A percentile compares a stretch with the other conserved stretches of the same genome.
Conservation (phyloP, 345 rosid genomes). For the Eucalyptus erythrocorys region DNA sequence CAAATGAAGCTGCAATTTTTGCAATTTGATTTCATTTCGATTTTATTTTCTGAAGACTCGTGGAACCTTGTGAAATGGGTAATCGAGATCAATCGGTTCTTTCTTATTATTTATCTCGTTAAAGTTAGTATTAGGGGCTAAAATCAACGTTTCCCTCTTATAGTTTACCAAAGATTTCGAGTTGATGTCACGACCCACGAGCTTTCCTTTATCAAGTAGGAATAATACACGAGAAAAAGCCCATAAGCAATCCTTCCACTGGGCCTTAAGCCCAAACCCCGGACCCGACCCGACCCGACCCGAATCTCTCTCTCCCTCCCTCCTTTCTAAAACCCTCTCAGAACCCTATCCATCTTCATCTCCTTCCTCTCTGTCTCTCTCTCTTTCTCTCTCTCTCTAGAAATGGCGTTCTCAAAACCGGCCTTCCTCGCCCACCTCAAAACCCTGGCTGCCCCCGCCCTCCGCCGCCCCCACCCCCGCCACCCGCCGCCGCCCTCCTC, state of each 20-base stretch:
- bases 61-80: too few relatives aligned
- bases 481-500: background rate
- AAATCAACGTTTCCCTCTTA: too few relatives aligned
- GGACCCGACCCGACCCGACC: background rate
- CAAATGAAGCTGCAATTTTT: too few relatives aligned
- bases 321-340: slow-evolving; percentile 2
- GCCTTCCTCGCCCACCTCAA: slow-evolving; percentile 36
- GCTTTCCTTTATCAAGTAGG: background rate
- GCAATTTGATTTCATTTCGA: too few relatives aligned
- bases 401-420: slow-evolving; percentile 51
- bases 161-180: too few relatives aligned
- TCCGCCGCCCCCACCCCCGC: slow-evolving; percentile 10
- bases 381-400: background rate
- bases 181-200: background rate
- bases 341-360: background rate
- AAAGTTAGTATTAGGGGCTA: too few relatives aligned
- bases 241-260: background rate
- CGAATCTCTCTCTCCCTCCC: background rate
- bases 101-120: too few relatives aligned
- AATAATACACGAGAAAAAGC: background rate
- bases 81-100: too few relatives aligned
- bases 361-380: background rate
- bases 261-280: background rate
- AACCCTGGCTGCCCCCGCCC: slow-evolving; percentile 9
- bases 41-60: too few relatives aligned